These are phyloP conservation scores for Rhinocladiella similis DNA, from an alignment of 2,329 filamentous ascomycete species.

Conservation along the genomic window DNA sequence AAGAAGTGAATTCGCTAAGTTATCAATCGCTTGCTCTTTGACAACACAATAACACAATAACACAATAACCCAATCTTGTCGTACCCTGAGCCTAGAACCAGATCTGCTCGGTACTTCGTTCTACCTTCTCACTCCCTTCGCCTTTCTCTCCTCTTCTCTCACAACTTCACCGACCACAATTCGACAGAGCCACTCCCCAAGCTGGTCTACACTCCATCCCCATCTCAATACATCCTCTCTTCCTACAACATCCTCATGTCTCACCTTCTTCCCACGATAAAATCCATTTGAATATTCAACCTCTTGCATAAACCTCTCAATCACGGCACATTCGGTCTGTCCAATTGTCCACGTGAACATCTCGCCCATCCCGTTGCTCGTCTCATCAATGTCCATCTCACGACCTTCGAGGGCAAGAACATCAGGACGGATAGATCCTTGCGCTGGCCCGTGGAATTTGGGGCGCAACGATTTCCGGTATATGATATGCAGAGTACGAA, in stretches of 20 bases:
- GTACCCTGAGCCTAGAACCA: too few relatives aligned
- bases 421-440: conserved; percentile 16
- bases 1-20: too few relatives aligned
- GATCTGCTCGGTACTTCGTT: too few relatives aligned
- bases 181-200: conserved; percentile 46
- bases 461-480: conserved; percentile 29
- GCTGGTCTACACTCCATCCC: conserved; percentile 45
- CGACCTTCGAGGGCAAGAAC: conserved; percentile 13
- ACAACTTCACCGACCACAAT: conserved; percentile 50
- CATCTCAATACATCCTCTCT: conserved; percentile 35
- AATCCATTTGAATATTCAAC: conserved; percentile 21
- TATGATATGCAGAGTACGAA: conserved; percentile 30
- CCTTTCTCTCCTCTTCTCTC: conserved; percentile 39
- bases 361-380: conserved; percentile 13
- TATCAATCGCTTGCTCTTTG: too few relatives aligned
- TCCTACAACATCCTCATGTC: conserved; percentile 6
- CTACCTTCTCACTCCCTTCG: too few relatives aligned
- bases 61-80: too few relatives aligned
- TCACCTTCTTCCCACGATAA: conserved; percentile 3
- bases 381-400: conserved; percentile 68
- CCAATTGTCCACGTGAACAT: conserved; percentile 25
- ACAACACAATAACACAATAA: too few relatives aligned
- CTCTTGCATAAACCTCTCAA: conserved; percentile 33
- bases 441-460: conserved; percentile 25
- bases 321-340: conserved; percentile 20